Conservation (phyloP, 2,329 filamentous ascomycete genomes). For the Trichoderma simmonsii region DNA sequence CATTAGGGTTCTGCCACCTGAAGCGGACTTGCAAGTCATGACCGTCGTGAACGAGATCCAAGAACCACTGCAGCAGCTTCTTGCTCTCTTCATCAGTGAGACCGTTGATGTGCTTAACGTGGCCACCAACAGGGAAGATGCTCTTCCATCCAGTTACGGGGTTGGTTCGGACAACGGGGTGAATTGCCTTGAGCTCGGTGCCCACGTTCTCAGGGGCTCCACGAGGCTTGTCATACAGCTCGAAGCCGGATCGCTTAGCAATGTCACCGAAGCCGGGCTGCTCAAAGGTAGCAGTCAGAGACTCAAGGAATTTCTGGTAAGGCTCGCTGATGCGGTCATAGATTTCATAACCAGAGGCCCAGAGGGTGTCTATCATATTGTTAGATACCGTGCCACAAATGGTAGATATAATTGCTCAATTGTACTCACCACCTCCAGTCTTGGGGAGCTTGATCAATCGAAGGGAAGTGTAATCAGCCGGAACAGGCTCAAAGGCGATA, state of each 20-base stretch:
- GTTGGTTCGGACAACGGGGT: conserved; percentile 56
- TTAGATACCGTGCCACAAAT: neutral
- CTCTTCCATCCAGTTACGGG: conserved; percentile 58
- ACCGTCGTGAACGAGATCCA: conserved; percentile 50
- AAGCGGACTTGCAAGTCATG: conserved; percentile 54
- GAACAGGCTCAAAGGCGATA: conserved; percentile 62
- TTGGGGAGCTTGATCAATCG: conserved; percentile 51
- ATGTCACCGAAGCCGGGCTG: conserved; percentile 49
- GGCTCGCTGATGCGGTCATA: conserved; percentile 60
- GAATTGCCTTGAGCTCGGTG: conserved; percentile 45
- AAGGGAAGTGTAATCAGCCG: conserved; percentile 61
- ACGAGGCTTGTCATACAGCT: conserved; percentile 43
- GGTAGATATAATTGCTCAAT: neutral
- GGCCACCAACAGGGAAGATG: conserved; percentile 50
- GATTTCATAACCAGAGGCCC: conserved; percentile 65
- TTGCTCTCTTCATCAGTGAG: conserved; percentile 47
- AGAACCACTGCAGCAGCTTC: conserved; percentile 50
- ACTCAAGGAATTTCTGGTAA: conserved; percentile 57
- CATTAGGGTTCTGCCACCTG: conserved; percentile 44
- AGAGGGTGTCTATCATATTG: conserved; percentile 52
- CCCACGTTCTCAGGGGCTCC: conserved; percentile 52
- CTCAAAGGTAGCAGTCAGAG: conserved; percentile 53
- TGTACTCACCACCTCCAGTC: conserved; percentile 48
- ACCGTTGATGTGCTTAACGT: conserved; percentile 50
- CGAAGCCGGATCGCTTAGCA: conserved; percentile 43